Conservation (phyloP, 495 filamentous ascomycete species). For the Annulohypoxylon stygium region DNA sequence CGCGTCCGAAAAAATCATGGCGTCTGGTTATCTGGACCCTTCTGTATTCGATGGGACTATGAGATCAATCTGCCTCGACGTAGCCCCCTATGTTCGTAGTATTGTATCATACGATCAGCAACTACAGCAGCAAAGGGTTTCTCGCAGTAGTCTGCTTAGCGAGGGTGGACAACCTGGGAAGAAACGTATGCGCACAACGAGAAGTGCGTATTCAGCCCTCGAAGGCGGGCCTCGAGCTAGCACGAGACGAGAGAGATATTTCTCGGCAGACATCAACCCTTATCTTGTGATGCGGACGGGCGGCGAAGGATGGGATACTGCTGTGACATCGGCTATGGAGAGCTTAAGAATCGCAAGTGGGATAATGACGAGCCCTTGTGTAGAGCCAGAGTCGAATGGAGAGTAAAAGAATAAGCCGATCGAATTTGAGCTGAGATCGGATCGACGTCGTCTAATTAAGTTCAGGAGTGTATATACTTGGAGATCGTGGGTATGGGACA, state of each 20-base stretch:
- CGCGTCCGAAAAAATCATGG: constrained; percentile 56
- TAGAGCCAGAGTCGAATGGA: background rate
- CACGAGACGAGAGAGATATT: constrained; percentile 83
- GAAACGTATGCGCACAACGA: constrained; percentile 80
- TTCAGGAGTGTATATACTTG: constrained; percentile 27
- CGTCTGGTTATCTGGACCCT: constrained; percentile 59
- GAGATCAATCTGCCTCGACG: constrained; percentile 73
- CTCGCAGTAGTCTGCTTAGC: constrained; percentile 72
- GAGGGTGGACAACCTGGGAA: constrained; percentile 63
- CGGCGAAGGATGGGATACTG: constrained; percentile 71
- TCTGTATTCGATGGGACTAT: constrained; percentile 80
- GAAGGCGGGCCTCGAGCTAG: constrained; percentile 82
- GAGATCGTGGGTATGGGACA: background rate
- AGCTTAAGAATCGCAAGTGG: background rate
- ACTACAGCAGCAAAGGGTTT: constrained; percentile 74
- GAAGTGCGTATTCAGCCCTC: constrained; percentile 83
- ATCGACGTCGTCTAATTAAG: background rate
- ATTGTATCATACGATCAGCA: constrained; percentile 82
- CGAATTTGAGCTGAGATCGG: background rate
- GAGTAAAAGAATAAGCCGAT: background rate
- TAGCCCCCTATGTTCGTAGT: constrained; percentile 85
- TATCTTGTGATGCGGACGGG: constrained; percentile 75
- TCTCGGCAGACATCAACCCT: constrained; percentile 74
- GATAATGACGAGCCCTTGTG: background rate
- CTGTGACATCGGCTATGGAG: constrained; percentile 47